Evolutionary conservation across 345 rosid species (phyloP).

Genomic region (Psidium friedrichsthalianum): DNA sequence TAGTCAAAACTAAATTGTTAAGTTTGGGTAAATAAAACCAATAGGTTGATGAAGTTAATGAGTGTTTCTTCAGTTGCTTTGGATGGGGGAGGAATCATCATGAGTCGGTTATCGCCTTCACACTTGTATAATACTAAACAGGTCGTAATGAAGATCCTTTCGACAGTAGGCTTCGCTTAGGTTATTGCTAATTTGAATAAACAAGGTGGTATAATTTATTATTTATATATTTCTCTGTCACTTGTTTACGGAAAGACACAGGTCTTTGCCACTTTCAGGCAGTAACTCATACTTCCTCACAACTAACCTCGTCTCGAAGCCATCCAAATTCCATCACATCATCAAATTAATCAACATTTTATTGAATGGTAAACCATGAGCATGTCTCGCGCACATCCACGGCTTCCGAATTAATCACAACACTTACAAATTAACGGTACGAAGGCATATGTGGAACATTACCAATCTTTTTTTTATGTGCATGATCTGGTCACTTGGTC

Average conservation of each 20-base stretch:
- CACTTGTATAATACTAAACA: not conserved
- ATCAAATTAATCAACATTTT: not conserved
- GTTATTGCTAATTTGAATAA: not conserved
- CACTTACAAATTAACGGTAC: not conserved
- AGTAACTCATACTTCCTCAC: not conserved
- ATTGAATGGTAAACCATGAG: not conserved
- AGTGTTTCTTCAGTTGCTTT: not conserved
- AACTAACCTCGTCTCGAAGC: not conserved
- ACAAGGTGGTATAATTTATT: not conserved
- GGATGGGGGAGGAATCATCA: not conserved
- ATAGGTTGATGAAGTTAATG: not conserved
- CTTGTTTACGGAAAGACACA: not conserved
- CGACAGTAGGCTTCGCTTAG: not conserved
- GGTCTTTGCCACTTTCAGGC: not conserved
- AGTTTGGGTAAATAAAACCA: not conserved
- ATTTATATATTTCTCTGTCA: not conserved
- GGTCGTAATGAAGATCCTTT: not conserved
- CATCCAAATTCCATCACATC: not conserved
- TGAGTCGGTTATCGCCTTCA: not conserved
- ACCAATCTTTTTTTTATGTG: not conserved
- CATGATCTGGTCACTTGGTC: not conserved
- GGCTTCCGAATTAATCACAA: not conserved
- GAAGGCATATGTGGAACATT: not conserved
- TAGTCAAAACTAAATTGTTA: not conserved
- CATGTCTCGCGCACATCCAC: not conserved